These are phyloP conservation scores for Ottelia alismoides DNA, from an alignment of 106 monocot genomes.

Conservation along the genomic window DNA sequence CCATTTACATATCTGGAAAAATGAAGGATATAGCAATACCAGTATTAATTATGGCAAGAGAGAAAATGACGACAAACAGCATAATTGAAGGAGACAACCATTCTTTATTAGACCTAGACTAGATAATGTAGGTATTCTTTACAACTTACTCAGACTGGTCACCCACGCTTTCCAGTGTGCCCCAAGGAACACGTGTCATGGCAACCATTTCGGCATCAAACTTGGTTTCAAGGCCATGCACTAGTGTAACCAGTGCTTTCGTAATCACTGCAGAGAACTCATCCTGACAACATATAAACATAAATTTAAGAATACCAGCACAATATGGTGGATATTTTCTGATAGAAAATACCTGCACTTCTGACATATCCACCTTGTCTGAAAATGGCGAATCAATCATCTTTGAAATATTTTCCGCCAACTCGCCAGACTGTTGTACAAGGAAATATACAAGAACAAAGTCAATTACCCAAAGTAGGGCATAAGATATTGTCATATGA, in stretches of 20 bases:
- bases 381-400: slow-evolving; percentile 77
- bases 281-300: slow-evolving; percentile 35
- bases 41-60: neutral
- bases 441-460: too few species aligned
- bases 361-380: slow-evolving; percentile 91
- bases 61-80: too few species aligned
- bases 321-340: neutral
- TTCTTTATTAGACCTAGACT: too few species aligned
- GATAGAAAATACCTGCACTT: slow-evolving; percentile 69
- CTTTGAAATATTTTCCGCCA: slow-evolving; percentile 97
- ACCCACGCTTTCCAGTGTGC: slow-evolving; percentile 93
- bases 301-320: neutral
- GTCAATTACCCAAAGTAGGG: too few species aligned
- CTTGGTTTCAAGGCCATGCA: slow-evolving; percentile 94
- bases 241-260: slow-evolving; percentile 82
- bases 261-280: slow-evolving; percentile 96
- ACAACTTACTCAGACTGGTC: slow-evolving; percentile 88
- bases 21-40: neutral
- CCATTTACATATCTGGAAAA: slow-evolving; percentile 89
- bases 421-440: slow-evolving; percentile 83
- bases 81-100: too few species aligned
- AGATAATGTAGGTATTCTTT: too few species aligned
- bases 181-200: slow-evolving; percentile 98
- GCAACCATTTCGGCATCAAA: slow-evolving; percentile 98
- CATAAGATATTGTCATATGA: too few species aligned